Evolutionary conservation across 257 asterid species (phyloP).

Genomic region (Fraxinus quadrangulata): DNA sequence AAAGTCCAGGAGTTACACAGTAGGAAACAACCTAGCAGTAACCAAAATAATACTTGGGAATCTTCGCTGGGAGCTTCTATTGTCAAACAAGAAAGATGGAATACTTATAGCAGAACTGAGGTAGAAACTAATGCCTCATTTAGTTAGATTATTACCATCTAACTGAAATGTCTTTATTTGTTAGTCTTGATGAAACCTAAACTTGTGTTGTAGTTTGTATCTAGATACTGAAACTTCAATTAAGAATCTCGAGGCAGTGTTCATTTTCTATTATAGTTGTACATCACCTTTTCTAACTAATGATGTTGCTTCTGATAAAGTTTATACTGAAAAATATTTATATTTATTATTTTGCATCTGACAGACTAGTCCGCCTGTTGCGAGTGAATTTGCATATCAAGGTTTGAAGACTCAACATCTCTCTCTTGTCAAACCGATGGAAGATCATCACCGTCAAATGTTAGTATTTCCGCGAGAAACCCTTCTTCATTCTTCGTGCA

Average conservation of each 20-base stretch:
- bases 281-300: constrained; percentile 8
- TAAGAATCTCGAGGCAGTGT: constrained; percentile 7
- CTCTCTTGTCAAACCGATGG: constrained; percentile 47
- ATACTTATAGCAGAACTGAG: constrained; percentile 46
- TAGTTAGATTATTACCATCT: constrained; percentile 5
- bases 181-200: constrained; percentile 12
- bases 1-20: constrained; percentile 62
- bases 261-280: constrained; percentile 12
- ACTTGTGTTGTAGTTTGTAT: not conserved
- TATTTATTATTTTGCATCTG: constrained; percentile 32
- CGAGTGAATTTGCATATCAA: constrained; percentile 46
- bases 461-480: constrained; percentile 42
- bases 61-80: constrained; percentile 50
- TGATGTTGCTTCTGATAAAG: constrained; percentile 20
- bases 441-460: constrained; percentile 57
- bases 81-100: constrained; percentile 44
- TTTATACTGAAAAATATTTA: constrained; percentile 15
- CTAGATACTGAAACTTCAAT: not conserved
- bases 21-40: constrained; percentile 41
- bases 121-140: constrained; percentile 33
- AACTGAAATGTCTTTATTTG: constrained; percentile 13
- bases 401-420: constrained; percentile 39
- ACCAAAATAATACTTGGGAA: constrained; percentile 40
- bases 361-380: constrained; percentile 47
- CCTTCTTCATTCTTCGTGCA: constrained; percentile 16